These are phyloP conservation scores for Xylaria longipes DNA, from an alignment of 495 filamentous ascomycete species.

Conservation along the genomic window DNA sequence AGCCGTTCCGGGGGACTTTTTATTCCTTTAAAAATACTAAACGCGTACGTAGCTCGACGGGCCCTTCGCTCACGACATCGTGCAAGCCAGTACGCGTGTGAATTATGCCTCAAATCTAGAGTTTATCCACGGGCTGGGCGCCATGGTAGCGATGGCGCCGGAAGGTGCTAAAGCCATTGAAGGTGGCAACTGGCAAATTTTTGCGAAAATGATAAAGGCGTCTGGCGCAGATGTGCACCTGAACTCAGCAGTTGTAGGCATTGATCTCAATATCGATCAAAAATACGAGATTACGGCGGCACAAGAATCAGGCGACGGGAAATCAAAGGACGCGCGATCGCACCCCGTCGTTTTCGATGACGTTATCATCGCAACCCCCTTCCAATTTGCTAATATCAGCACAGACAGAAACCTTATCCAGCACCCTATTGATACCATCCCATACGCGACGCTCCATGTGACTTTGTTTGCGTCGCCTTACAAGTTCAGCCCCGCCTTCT, in stretches of 20 bases:
- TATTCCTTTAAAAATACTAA: not conserved
- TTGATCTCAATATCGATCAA: constrained; percentile 53
- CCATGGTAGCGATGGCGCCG: constrained; percentile 86
- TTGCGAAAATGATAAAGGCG: constrained; percentile 74
- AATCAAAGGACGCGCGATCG: constrained; percentile 18
- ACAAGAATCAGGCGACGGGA: constrained; percentile 33
- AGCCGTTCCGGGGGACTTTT: not conserved
- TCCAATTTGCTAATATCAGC: constrained; percentile 75
- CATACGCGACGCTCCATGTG: constrained; percentile 84
- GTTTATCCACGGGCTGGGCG: constrained; percentile 85
- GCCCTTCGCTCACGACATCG: constrained; percentile 77
- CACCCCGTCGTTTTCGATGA: constrained; percentile 68
- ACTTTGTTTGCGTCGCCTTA: constrained; percentile 84
- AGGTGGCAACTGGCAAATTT: constrained; percentile 97
- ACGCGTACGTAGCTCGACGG: constrained; percentile 57
- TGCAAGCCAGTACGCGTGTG: constrained; percentile 91
- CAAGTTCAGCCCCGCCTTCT: constrained; percentile 69
- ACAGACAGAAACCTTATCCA: constrained; percentile 49
- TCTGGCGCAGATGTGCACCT: constrained; percentile 66
- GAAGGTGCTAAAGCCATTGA: constrained; percentile 79
- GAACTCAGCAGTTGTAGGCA: constrained; percentile 69
- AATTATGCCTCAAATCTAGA: constrained; percentile 93
- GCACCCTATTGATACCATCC: constrained; percentile 69
- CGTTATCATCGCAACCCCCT: constrained; percentile 78
- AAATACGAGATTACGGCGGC: constrained; percentile 59